Evolutionary conservation across 495 filamentous ascomycete species (phyloP), one percentile per base, ranked within the genome.

Genomic region (Usnea hakonensis): DNA sequence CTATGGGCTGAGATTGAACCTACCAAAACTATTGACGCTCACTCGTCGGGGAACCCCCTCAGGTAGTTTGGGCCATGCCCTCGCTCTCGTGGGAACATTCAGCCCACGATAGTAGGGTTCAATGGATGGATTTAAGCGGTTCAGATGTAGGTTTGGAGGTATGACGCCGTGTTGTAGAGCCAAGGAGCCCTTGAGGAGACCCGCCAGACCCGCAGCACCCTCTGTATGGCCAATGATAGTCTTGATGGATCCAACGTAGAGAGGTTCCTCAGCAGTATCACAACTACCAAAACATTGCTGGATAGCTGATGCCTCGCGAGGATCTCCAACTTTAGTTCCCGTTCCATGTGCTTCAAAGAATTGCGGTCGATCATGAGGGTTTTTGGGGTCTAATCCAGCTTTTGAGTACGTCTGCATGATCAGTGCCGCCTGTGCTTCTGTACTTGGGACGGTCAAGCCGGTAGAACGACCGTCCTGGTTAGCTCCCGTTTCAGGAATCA

Each of bases 141-240:
- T 65, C 23, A 87, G 74, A 28, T 79, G 77, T 6, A 85, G 61
- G 40, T 88, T 90, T 0, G 85, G 81, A 0, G 85, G 82, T 9
- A 89, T 77, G 0, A 69, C 57, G 1, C 65, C 67, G 60, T 86
- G 68, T 62, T 81, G 75, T 41, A 90, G 69, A 9, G 81, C 75
- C 32, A 81, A 65, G 1, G 78, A 74, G 0, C 61, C 66, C 43
- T 72, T 71, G 2, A 75, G 48, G 7, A 75, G 32, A 19, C 67
- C 65, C 3, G 72, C 72, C 0, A 77, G 55, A 19, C 69, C 72
- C 2, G 72, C 74, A 5, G 64, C 48, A 33, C 68, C 70, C 58
- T 85, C 82, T 87, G 67, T 5, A 85, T 79, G 76, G 3, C 76
- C 77, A 17, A 79, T 70, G 53, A 77, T 78, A 1, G 73, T 72